Conservation (phyloP, 768 basidiomycete species). For the Pulveroboletus ravenelii region DNA sequence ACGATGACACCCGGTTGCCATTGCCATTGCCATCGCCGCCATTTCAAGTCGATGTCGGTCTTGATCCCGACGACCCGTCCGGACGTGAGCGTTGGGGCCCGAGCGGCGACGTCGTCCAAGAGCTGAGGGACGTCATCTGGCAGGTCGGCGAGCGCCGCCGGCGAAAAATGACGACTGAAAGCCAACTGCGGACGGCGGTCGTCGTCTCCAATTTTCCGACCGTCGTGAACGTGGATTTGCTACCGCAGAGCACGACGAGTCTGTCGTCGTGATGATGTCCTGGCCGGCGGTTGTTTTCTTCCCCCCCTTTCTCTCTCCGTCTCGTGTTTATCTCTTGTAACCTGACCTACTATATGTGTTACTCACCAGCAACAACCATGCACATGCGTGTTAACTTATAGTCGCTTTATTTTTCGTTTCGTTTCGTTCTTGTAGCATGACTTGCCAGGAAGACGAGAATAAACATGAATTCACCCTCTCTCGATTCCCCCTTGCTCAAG, state of each 20-base stretch:
- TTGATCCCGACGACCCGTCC: neutral
- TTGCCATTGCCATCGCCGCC: neutral
- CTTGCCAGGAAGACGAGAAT: too few relatives aligned
- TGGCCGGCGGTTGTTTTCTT: too few relatives aligned
- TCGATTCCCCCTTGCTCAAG: too few relatives aligned
- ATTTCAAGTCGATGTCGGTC: conserved; percentile 4
- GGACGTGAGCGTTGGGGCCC: conserved; percentile 59
- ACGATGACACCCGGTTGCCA: too few relatives aligned
- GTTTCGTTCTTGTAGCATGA: too few relatives aligned
- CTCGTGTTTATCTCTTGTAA: too few relatives aligned
- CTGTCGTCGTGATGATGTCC: too few relatives aligned
- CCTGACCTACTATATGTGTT: too few relatives aligned
- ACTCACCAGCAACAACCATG: too few relatives aligned
- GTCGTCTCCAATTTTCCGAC: neutral
- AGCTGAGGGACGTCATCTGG: conserved; percentile 84
- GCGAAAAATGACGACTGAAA: conserved; percentile 36
- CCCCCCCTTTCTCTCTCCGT: neutral
- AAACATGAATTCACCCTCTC: too few relatives aligned
- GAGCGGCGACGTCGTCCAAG: conserved; percentile 75
- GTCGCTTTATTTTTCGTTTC: conserved; percentile 1
- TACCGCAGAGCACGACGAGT: neutral
- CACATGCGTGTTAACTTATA: conserved; percentile 1
- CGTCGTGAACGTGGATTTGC: neutral
- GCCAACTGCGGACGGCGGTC: neutral
- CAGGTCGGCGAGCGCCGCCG: conserved; percentile 71